A percentile compares a stretch with the other conserved stretches of the same genome.
Conservation (phyloP, 345 rosid genomes). For the Pelargonium nanum region DNA sequence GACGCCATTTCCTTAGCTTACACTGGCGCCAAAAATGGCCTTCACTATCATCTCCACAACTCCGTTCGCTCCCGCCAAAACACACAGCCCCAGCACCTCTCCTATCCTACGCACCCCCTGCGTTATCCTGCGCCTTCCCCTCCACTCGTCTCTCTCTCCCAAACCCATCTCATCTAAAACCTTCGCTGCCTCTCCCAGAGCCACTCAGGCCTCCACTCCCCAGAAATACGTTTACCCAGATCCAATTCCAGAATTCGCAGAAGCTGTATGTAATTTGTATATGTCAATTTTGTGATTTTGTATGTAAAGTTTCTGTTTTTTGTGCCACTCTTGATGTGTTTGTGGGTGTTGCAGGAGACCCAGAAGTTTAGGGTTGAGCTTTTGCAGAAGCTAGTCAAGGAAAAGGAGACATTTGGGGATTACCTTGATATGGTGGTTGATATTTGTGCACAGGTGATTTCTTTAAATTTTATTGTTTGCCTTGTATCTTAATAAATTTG, state of each 20-base stretch:
- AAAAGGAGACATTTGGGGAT: constrained; percentile 31
- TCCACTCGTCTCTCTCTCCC: constrained; percentile 4
- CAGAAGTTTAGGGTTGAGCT: constrained; percentile 33
- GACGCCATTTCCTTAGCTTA: background rate
- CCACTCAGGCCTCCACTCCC: background rate
- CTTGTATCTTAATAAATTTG: background rate
- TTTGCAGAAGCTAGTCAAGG: constrained; percentile 26
- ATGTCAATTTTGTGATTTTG: background rate
- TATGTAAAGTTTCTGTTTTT: background rate
- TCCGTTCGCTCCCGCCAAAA: constrained; percentile 29
- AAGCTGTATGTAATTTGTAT: constrained; percentile 15
- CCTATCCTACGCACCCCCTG: constrained; percentile 8
- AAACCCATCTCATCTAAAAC: constrained; percentile 9
- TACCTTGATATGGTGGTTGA: constrained; percentile 23
- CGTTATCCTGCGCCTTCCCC: constrained; percentile 8
- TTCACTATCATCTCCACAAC: background rate
- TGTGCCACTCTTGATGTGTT: background rate
- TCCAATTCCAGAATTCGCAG: constrained; percentile 38
- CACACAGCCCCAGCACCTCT: constrained; percentile 4
- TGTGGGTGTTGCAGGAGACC: constrained; percentile 24
- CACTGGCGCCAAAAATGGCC: constrained; percentile 3
- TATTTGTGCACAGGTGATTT: constrained; percentile 29
- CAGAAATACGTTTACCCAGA: constrained; percentile 30
- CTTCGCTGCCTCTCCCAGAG: background rate
- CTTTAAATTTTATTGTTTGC: background rate